These are phyloP conservation scores for Candida sp. DNA, from an alignment of 1,139 yeast genomes.

Conservation along the genomic window DNA sequence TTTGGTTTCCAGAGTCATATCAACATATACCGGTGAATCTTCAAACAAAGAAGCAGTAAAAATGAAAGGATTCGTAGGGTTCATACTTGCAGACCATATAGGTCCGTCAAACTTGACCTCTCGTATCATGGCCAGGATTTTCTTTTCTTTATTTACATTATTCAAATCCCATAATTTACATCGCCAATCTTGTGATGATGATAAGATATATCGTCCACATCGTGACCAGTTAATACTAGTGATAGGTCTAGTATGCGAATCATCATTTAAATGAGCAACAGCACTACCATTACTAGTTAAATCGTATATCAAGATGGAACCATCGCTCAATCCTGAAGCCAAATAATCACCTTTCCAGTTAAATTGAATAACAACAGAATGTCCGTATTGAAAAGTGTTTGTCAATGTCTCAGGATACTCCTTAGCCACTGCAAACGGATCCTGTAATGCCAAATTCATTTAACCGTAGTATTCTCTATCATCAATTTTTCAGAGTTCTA, in stretches of 20 bases:
- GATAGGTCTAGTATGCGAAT: conserved; percentile 67
- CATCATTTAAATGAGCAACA: conserved; percentile 51
- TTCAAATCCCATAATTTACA: conserved; percentile 78
- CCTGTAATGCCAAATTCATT: conserved; percentile 88
- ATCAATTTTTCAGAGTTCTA: neutral
- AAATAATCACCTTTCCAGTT: conserved; percentile 80
- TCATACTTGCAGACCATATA: conserved; percentile 64
- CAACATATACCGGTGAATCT: conserved; percentile 57
- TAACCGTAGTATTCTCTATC: neutral
- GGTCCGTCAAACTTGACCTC: conserved; percentile 62
- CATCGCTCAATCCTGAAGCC: conserved; percentile 83
- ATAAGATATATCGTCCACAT: conserved; percentile 67
- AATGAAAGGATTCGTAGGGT: conserved; percentile 44
- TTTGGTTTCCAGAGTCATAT: conserved; percentile 30
- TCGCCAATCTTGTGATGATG: conserved; percentile 85
- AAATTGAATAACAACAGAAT: conserved; percentile 71
- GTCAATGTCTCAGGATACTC: conserved; percentile 87
- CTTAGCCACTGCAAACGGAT: conserved; percentile 89
- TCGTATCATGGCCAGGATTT: conserved; percentile 30
- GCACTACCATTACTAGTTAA: conserved; percentile 55
- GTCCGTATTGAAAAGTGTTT: conserved; percentile 63
- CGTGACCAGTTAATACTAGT: conserved; percentile 78
- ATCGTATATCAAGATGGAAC: conserved; percentile 77
- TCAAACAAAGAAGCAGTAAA: conserved; percentile 49
- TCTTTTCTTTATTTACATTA: conserved; percentile 19